These are phyloP conservation scores for Trametes cingulata DNA, from an alignment of 768 basidiomycete species.

Conservation along the genomic window DNA sequence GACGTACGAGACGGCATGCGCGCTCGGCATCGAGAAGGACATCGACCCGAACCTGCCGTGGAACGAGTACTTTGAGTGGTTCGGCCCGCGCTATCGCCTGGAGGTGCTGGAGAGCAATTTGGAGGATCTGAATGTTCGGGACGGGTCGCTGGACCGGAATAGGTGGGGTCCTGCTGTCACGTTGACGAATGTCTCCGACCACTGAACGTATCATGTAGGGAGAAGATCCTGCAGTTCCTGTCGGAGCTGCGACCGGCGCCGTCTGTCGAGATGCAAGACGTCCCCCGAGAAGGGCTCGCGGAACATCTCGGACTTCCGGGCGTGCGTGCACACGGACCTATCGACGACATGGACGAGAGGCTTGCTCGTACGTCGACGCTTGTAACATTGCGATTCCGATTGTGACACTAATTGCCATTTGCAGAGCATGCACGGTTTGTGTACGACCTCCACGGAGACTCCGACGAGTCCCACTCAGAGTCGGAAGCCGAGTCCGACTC, in stretches of 20 bases:
- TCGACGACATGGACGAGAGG: conserved; percentile 65
- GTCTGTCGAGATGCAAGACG: conserved; percentile 82
- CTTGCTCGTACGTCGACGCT: conserved; percentile 61
- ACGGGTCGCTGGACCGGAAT: conserved; percentile 78
- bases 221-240: conserved; percentile 54
- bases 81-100: conserved; percentile 90
- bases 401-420: background rate
- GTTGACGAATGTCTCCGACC: background rate
- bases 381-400: background rate
- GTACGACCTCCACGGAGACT: conserved; percentile 36
- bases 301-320: conserved; percentile 59
- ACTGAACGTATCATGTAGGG: conserved; percentile 35
- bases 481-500: conserved; percentile 41
- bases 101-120: conserved; percentile 92
- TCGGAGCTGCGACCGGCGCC: conserved; percentile 71
- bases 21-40: conserved; percentile 79
- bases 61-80: conserved; percentile 96
- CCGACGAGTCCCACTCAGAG: conserved; percentile 28
- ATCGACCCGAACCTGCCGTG: conserved; percentile 80
- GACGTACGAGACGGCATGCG: conserved; percentile 97
- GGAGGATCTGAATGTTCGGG: conserved; percentile 87
- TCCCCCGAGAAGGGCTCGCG: conserved; percentile 69
- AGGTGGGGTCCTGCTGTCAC: conserved; percentile 47
- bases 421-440: conserved; percentile 69
- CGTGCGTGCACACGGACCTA: conserved; percentile 45